Evolutionary conservation across 139 green algal genomes (phyloP).

Genomic region (Diplosphaera chodatii): DNA sequence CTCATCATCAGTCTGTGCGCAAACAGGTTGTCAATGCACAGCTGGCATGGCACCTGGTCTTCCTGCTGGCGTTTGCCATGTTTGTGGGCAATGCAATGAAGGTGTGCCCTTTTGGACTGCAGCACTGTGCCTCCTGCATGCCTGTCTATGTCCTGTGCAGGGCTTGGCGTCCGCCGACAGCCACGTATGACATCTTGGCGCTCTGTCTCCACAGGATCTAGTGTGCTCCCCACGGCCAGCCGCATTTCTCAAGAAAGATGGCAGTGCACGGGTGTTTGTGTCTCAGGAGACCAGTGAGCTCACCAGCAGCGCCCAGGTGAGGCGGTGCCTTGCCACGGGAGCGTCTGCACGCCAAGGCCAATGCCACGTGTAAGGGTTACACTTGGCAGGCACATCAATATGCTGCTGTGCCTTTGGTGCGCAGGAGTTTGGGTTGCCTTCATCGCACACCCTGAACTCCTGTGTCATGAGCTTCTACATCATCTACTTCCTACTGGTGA

Average conservation of each 20-base stretch:
- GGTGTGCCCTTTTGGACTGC: no score
- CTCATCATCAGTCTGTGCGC: no score
- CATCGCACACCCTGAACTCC: neutral
- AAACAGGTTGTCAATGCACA: slow-evolving; percentile 22
- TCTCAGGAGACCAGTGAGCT: neutral
- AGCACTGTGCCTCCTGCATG: no score
- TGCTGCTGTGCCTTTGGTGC: no score
- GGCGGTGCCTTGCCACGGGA: no score
- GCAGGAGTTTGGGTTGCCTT: neutral
- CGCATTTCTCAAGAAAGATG: neutral
- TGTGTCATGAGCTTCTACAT: neutral
- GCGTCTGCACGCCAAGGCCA: no score
- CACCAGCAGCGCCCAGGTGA: neutral
- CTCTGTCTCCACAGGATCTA: no score
- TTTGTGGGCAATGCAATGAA: slow-evolving; percentile 1
- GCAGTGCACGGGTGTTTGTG: neutral
- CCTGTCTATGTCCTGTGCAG: no score
- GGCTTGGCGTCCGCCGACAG: no score
- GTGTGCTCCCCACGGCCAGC: neutral
- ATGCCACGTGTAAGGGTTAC: no score
- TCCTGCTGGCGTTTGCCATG: slow-evolving; percentile 4
- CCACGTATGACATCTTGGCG: no score
- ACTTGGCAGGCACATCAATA: no score
- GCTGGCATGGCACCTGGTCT: slow-evolving; percentile 2
- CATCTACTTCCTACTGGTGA: neutral